A percentile compares a stretch with the other conserved stretches of the same genome.
Conservation (phyloP, 2,329 filamentous ascomycete genomes). For the Aspergillus fructus region DNA sequence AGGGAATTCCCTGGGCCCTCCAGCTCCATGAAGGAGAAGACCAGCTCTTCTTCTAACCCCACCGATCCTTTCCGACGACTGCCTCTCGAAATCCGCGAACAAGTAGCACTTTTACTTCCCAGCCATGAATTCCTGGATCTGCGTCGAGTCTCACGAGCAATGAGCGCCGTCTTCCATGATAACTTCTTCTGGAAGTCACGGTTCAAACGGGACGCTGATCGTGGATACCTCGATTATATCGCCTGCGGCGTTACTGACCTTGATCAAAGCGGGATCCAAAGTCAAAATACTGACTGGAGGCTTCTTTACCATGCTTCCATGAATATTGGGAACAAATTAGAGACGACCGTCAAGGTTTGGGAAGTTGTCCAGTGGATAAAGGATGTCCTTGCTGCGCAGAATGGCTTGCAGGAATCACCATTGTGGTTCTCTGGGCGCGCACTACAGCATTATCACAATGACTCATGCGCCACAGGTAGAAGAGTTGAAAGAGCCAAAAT, state of each 20-base stretch:
- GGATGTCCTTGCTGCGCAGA: conserved; percentile 7
- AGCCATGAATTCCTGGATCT: conserved; percentile 7
- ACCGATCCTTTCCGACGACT: conserved; percentile 1
- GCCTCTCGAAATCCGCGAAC: conserved; percentile 8
- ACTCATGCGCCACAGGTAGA: neutral
- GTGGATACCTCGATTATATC: conserved; percentile 6
- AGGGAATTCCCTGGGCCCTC: conserved; percentile 2
- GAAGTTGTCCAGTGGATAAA: conserved; percentile 13
- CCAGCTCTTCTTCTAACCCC: neutral
- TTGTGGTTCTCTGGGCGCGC: conserved; percentile 9
- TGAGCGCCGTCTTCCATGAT: conserved; percentile 6
- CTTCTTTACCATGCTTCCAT: conserved; percentile 12
- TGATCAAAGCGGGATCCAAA: neutral
- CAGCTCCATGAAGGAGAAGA: neutral
- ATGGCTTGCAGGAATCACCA: neutral
- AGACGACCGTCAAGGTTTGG: neutral
- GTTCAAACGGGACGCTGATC: conserved; percentile 10
- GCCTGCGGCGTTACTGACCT: neutral
- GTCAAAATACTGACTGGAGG: conserved; percentile 9
- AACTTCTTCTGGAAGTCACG: conserved; percentile 12
- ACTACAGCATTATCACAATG: conserved; percentile 15
- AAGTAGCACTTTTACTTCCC: conserved; percentile 4
- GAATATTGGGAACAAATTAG: neutral
- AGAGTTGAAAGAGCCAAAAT: conserved; percentile 1
- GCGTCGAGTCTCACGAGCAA: conserved; percentile 10